Conservation (phyloP, 169 alveolate species). For the Eimeria zaria region DNA sequence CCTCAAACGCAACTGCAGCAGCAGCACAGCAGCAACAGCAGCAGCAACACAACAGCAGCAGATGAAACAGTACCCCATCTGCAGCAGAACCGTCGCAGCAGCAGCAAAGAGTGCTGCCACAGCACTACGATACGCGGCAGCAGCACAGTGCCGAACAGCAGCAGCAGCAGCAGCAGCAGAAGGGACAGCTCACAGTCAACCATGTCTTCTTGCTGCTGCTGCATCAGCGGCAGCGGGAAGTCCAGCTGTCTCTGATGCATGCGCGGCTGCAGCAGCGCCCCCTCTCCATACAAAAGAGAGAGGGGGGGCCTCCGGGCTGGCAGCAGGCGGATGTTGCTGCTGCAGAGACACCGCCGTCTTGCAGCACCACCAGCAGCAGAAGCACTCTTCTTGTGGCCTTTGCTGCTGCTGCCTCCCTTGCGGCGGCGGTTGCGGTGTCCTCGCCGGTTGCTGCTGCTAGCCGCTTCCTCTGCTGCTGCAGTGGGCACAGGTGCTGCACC, state of each 20-base stretch:
- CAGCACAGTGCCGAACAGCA: neutral
- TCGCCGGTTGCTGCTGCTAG: conserved; percentile 20
- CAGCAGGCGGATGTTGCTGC: conserved; percentile 20
- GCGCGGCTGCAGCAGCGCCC: conserved; percentile 39
- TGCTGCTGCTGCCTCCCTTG: conserved; percentile 38
- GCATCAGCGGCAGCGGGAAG: conserved; percentile 30
- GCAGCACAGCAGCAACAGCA: neutral
- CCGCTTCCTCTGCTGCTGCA: neutral
- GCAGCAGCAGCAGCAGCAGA: conserved; percentile 50
- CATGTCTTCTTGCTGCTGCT: conserved; percentile 15
- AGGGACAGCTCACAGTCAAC: conserved; percentile 3
- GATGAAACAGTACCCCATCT: neutral
- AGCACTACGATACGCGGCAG: neutral
- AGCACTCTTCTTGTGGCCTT: neutral
- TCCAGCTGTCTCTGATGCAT: conserved; percentile 36
- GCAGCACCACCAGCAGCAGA: conserved; percentile 21
- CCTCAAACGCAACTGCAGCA: conserved; percentile 27
- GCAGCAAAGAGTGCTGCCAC: conserved; percentile 2
- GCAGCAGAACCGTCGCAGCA: neutral
- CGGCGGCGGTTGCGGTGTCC: conserved; percentile 38
- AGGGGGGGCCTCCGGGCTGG: neutral
- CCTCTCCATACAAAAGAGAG: conserved; percentile 28
- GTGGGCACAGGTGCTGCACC: neutral
- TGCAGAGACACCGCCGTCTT: conserved; percentile 19
- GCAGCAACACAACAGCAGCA: neutral